Conservation (phyloP, 495 filamentous ascomycete genomes). For the Hyaloscypha variabilis region DNA sequence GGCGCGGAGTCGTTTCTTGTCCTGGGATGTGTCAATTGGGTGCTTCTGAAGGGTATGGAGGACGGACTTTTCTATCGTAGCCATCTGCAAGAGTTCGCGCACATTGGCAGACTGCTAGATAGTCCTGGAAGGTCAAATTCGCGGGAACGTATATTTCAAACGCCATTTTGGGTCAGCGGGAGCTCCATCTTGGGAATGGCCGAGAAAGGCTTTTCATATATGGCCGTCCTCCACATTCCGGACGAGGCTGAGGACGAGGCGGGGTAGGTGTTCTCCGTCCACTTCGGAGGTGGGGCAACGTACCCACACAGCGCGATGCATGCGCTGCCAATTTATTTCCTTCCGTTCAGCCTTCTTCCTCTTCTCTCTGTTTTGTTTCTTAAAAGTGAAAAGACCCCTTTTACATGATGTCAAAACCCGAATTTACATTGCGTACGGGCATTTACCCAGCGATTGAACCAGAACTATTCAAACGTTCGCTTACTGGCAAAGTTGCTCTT, state of each 20-base stretch:
- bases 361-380: background rate
- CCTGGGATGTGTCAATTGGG: constrained; percentile 11
- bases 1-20: constrained; percentile 25
- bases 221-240: background rate
- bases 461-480: constrained; percentile 12
- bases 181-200: constrained; percentile 1
- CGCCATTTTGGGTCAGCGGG: constrained; percentile 1
- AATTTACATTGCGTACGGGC: constrained; percentile 19
- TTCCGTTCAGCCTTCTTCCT: background rate
- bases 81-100: constrained; percentile 33
- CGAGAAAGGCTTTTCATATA: background rate
- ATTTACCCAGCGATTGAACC: constrained; percentile 22
- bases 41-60: background rate
- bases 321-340: background rate
- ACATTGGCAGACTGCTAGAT: constrained; percentile 32
- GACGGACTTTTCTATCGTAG: constrained; percentile 35
- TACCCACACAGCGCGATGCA: background rate
- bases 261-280: constrained; percentile 11
- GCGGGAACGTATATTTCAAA: constrained; percentile 35
- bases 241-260: background rate
- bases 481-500: constrained; percentile 71
- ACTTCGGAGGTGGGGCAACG: background rate
- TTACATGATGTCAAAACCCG: constrained; percentile 16
- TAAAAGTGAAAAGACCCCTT: background rate
- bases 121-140: constrained; percentile 34